Percentiles rank a stretch among this genome's conserved stretches.
These are phyloP conservation scores for Corinectria fuckeliana DNA, from an alignment of 2,329 filamentous ascomycete species.

Conservation along the genomic window DNA sequence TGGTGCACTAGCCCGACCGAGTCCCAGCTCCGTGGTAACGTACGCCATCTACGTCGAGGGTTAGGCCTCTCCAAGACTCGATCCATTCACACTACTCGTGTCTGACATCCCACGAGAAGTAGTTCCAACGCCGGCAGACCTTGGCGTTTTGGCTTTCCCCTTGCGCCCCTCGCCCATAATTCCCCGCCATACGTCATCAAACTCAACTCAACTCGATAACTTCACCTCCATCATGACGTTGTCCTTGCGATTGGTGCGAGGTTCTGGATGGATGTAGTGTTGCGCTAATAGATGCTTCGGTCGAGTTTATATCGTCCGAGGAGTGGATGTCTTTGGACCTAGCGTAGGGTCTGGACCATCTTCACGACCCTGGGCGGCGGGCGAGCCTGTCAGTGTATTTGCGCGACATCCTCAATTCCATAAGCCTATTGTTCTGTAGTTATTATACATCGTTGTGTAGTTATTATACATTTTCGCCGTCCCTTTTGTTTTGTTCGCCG, in stretches of 20 bases:
- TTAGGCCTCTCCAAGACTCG: neutral
- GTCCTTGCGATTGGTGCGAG: neutral
- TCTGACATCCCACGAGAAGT: neutral
- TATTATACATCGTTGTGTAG: conserved; percentile 32
- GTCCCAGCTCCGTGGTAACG: neutral
- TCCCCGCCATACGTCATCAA: conserved; percentile 37
- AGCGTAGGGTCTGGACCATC: neutral
- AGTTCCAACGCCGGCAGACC: neutral
- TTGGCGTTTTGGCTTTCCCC: neutral
- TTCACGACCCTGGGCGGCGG: too few species aligned
- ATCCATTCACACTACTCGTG: neutral
- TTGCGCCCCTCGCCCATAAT: conserved; percentile 2
- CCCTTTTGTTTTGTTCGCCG: neutral
- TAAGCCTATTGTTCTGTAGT: conserved; percentile 17
- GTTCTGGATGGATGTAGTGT: neutral
- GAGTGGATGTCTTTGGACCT: neutral
- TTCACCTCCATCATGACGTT: conserved; percentile 14
- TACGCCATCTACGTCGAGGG: conserved; percentile 6
- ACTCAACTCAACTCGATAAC: conserved; percentile 1
- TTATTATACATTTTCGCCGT: conserved; percentile 30
- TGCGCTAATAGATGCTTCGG: neutral
- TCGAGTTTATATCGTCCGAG: neutral
- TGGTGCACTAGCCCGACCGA: neutral
- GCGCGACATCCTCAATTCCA: conserved; percentile 19
- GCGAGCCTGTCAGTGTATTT: conserved; percentile 18